Evolutionary conservation across 2,329 filamentous ascomycete species (phyloP), one percentile per base, ranked within the genome.

Genomic region (Akanthomyces muscarius): DNA sequence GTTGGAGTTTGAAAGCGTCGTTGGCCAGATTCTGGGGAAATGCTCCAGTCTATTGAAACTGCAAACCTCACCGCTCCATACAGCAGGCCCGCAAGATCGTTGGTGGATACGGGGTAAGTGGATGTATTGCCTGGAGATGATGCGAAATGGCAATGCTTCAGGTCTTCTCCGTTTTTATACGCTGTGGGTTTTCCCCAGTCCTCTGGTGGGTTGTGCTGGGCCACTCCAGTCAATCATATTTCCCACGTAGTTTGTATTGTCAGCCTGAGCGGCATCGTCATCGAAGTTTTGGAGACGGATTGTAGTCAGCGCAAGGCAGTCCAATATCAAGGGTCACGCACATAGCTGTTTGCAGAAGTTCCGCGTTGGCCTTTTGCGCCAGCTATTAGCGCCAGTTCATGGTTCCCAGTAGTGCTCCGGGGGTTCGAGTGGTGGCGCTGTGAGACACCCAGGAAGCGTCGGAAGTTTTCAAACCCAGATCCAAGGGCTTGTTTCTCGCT

Each of bases 71-170:
- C 21, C 47, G 47, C 47, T 44, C 47, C 36, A 44, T 33, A 50
- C 28, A 30, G 30, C 18, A 28, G 57, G 47, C 57, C 57, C 57
- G 57, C 57, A 52, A 33, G 57, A 60, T 60, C 57, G 57, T 52
- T 52, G 16, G 57, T 60, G 57, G 57, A 52, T 60, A 60, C 48
- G 57, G 57, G 57, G 57, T 60, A 60, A 60, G 47, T 44, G 57
- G 57, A 52, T 42, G 42, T 60, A 28, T 23, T 60, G 57, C 36
- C 57, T 60, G 25, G 14, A 14, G 23, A 52, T n/a, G 23, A 21
- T 48, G 21, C 5, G 11, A 18, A 58, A 36, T 58, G 55, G 44
- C 21, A 44, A 55, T 16, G 41, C 47, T 42, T 28, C 25, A 36
- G 50, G 18, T 30, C 44, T 38, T 48, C 1, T 59, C 56, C 45